Conservation (phyloP, 148 eudicot genomes). For the Vaccinium myrtillus region DNA sequence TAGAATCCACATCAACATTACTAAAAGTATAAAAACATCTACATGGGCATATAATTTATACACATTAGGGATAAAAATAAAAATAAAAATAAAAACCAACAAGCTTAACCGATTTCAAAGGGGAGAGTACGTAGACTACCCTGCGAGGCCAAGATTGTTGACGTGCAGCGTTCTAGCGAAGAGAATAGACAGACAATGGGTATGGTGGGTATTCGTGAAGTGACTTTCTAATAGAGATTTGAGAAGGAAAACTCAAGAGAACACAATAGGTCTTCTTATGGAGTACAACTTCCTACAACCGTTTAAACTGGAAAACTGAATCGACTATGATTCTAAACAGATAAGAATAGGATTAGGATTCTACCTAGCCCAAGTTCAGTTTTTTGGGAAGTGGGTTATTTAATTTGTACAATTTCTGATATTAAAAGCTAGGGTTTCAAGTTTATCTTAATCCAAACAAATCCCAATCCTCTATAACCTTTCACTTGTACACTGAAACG, state of each 20-base stretch:
- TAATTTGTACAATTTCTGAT: too few relatives aligned
- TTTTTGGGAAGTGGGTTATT: too few relatives aligned
- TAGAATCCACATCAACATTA: background rate
- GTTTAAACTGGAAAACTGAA: background rate
- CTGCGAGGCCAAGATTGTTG: background rate
- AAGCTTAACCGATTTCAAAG: background rate
- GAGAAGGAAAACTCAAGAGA: background rate
- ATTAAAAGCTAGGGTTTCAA: background rate
- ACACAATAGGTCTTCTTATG: background rate
- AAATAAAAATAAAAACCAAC: background rate
- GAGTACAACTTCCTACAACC: background rate
- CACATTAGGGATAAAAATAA: background rate
- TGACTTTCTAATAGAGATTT: background rate
- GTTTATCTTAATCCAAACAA: background rate
- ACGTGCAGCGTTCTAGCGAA: background rate
- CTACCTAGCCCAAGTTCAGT: too few relatives aligned
- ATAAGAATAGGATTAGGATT: background rate
- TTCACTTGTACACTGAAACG: background rate
- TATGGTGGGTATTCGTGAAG: background rate
- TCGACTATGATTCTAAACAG: background rate
- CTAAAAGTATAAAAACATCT: background rate
- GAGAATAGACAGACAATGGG: background rate
- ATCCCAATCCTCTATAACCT: background rate
- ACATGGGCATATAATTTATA: background rate
- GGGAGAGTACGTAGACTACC: background rate